Percentiles rank a stretch among this genome's conserved stretches.
Evolutionary conservation across 331 rosid species (phyloP).

Genomic region (Rhamnella rubrinervis): DNA sequence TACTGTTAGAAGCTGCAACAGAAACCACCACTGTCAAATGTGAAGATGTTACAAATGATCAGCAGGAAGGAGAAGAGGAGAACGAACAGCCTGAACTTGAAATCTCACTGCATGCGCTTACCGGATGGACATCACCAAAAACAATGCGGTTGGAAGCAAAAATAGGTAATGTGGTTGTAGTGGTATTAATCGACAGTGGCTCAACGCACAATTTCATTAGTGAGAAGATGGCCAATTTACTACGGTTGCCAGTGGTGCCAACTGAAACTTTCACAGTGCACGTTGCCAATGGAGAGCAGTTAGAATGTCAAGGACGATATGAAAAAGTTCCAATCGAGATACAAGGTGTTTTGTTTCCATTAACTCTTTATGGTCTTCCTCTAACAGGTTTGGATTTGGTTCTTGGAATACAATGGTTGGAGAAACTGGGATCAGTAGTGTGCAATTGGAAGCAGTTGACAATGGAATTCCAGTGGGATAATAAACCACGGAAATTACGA

Average conservation of each 20-base stretch:
- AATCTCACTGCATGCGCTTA: neutral
- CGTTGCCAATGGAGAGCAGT: neutral
- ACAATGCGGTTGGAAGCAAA: neutral
- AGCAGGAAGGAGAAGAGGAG: no score
- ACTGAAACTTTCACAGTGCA: neutral
- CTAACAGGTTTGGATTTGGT: no score
- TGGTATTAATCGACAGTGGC: neutral
- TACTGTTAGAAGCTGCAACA: neutral
- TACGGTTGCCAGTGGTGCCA: neutral
- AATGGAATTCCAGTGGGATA: no score
- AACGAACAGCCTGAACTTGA: neutral
- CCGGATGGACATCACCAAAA: neutral
- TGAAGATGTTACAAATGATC: no score
- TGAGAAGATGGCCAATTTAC: neutral
- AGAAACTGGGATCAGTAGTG: no score
- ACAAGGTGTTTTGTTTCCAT: no score
- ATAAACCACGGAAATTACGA: no score
- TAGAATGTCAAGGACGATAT: neutral
- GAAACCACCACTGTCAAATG: no score
- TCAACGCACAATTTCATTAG: neutral
- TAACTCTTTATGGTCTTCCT: no score
- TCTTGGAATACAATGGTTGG: no score
- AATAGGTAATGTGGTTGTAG: neutral
- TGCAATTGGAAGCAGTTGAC: no score
- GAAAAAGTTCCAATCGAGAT: no score